phyloP scores from a whole-genome alignment of 768 basidiomycete genomes.

The Amanita polypyramis region DNA sequence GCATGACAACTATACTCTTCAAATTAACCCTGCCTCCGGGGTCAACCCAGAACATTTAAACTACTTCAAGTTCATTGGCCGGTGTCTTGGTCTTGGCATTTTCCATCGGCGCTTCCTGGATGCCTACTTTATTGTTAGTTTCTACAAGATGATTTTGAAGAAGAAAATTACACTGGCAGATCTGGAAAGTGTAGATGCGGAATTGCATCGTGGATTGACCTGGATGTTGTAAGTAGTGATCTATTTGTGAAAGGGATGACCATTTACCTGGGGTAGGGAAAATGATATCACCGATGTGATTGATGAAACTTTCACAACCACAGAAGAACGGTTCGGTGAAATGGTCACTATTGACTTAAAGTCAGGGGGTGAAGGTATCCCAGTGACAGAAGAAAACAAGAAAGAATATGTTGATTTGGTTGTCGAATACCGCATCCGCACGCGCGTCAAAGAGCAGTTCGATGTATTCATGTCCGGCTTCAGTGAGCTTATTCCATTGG shows the following conservation, averaged over 20 bases:
- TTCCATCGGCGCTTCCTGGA: conserved; percentile 99
- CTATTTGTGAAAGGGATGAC: neutral
- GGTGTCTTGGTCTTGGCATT: conserved; percentile 90
- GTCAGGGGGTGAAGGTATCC: conserved; percentile 73
- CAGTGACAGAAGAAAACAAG: conserved; percentile 97
- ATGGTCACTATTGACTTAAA: conserved; percentile 95
- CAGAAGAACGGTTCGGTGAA: conserved; percentile 97
- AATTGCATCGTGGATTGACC: conserved; percentile 87
- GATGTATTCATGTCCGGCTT: conserved; percentile 99
- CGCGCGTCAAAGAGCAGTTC: conserved; percentile 97
- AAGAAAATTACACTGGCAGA: conserved; percentile 94
- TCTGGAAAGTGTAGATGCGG: conserved; percentile 93
- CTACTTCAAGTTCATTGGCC: conserved; percentile 99
- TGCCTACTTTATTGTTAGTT: conserved; percentile 98
- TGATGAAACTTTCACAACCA: conserved; percentile 95
- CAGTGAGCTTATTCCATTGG: conserved; percentile 97
- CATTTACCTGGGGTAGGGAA: conserved; percentile 42
- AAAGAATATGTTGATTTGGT: conserved; percentile 93
- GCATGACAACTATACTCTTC: conserved; percentile 98
- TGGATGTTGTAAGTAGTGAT: conserved; percentile 89
- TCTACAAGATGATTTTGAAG: conserved; percentile 99
- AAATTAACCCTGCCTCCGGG: conserved; percentile 96
- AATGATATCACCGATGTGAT: conserved; percentile 98
- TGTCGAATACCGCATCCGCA: conserved; percentile 95
- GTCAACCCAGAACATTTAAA: conserved; percentile 99